Evolutionary conservation across 192 early-diverging fungal species (phyloP).

Genomic region (Backusella australiensis): DNA sequence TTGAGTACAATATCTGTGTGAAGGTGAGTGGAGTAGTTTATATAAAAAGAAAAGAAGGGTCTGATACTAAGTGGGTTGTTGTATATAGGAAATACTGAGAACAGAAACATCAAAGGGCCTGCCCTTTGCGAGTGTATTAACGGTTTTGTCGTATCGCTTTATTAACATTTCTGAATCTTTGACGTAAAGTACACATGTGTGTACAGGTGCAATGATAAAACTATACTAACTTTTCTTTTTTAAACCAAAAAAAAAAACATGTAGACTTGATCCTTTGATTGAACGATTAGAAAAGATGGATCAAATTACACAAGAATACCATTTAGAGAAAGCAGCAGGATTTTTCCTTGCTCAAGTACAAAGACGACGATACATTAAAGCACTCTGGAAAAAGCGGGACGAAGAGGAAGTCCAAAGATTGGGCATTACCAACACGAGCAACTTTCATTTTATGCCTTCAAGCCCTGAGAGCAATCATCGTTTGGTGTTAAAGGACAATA

Average conservation of each 20-base stretch:
- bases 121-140: conserved; percentile 24
- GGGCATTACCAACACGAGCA: background rate
- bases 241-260: background rate
- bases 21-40: conserved; percentile 16
- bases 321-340: conserved; percentile 30
- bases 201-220: too few species aligned
- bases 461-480: background rate
- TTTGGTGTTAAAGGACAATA: background rate
- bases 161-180: conserved; percentile 24
- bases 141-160: conserved; percentile 25
- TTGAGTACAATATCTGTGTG: conserved; percentile 43
- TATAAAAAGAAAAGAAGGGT: background rate
- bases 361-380: conserved; percentile 19
- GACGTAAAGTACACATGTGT: conserved; percentile 17
- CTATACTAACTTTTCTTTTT: too few species aligned
- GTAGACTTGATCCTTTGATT: conserved; percentile 27
- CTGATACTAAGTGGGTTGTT: background rate
- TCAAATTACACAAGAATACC: conserved; percentile 22
- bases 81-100: conserved; percentile 26
- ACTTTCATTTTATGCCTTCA: background rate
- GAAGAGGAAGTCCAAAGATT: conserved; percentile 26
- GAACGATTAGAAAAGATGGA: conserved; percentile 29
- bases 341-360: conserved; percentile 30
- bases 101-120: conserved; percentile 29
- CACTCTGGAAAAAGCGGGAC: conserved; percentile 32